phyloP scores from a whole-genome alignment of 1,284 basidiomycete species.

The Pseudozyma hubeiensis region DNA sequence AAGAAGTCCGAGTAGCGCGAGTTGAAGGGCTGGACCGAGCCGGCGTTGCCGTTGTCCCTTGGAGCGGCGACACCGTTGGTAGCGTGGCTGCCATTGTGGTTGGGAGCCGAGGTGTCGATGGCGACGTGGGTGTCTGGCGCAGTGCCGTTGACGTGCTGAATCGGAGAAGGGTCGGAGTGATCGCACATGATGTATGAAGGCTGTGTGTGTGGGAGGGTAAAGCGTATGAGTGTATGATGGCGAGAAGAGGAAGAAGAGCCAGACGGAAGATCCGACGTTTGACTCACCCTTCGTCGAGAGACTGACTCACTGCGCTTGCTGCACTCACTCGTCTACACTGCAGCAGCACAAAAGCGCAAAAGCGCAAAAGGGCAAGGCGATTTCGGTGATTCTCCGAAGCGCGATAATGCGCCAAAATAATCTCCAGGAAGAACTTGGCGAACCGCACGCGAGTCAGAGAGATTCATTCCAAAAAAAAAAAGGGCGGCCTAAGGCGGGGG shows the following conservation, averaged over 20 bases:
- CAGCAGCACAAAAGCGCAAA: not conserved
- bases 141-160: constrained; percentile 58
- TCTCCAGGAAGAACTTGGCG: constrained; percentile 4
- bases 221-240: constrained; percentile 1
- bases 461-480: not conserved
- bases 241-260: not conserved
- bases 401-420: constrained; percentile 10
- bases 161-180: constrained; percentile 41
- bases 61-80: constrained; percentile 11
- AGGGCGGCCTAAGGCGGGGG: constrained; percentile 3
- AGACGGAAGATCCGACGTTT: not conserved
- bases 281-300: constrained; percentile 1
- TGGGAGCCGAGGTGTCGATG: constrained; percentile 54
- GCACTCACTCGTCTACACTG: not conserved
- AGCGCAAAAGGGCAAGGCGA: not conserved
- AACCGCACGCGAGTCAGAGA: no score
- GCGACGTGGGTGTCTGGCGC: constrained; percentile 61
- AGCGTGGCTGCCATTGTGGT: constrained; percentile 23
- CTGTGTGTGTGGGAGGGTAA: not conserved
- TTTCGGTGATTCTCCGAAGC: constrained; percentile 26
- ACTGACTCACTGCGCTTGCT: not conserved
- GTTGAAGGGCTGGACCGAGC: constrained; percentile 54
- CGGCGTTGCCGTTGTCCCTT: constrained; percentile 46
- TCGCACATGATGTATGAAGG: constrained; percentile 53
- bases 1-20: constrained; percentile 63